phyloP scores from a whole-genome alignment of 2,329 filamentous ascomycete genomes.

The Xylariales sp. region DNA sequence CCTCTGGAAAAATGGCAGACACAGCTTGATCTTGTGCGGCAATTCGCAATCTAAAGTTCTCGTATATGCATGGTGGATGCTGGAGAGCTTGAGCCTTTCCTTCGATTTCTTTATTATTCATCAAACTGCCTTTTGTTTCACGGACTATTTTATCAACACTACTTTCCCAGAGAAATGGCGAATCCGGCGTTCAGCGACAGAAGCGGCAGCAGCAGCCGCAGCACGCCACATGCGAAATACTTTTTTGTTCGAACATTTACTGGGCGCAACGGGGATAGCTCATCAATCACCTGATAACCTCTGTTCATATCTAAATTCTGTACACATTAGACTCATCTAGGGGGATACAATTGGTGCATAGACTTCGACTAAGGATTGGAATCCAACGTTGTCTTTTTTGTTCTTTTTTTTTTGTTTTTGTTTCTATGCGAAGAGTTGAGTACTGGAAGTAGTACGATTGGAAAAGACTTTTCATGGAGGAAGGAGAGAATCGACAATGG shows the following conservation, averaged over 20 bases:
- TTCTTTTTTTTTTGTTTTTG: background rate
- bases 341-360: slow-evolving; percentile 9
- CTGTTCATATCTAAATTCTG: background rate
- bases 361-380: no score
- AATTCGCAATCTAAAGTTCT: no score
- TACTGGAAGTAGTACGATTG: background rate
- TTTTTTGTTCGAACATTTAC: no score
- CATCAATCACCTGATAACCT: background rate
- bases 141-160: slow-evolving; percentile 3
- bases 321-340: slow-evolving; percentile 7
- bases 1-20: no score
- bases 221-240: no score
- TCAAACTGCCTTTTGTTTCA: background rate
- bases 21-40: no score
- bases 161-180: no score
- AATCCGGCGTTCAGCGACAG: slow-evolving; percentile 7
- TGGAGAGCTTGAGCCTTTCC: no score
- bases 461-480: slow-evolving; percentile 2
- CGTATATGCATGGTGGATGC: no score
- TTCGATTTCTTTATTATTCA: background rate
- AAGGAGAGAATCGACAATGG: slow-evolving; percentile 4
- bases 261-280: no score
- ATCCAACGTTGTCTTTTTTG: slow-evolving; percentile 3
- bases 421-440: slow-evolving; percentile 2
- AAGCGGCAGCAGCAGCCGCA: no score